Conservation (phyloP, 1,139 yeast species). For the Pichia sp. region DNA sequence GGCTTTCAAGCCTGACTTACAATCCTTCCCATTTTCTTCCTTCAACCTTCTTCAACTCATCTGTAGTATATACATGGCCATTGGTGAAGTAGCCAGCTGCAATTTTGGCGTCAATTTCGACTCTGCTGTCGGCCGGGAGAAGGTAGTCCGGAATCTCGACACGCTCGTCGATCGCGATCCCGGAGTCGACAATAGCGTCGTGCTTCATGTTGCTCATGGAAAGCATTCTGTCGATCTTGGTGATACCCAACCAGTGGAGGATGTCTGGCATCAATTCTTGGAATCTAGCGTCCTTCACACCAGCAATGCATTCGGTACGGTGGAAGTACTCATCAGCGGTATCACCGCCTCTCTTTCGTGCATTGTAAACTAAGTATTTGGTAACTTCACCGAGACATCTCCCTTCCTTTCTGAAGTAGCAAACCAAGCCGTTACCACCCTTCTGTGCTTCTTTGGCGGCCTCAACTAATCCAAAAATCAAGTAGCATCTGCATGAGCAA, state of each 20-base stretch:
- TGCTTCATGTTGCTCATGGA: slow-evolving; percentile 66
- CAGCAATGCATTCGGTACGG: slow-evolving; percentile 62
- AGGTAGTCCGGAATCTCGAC: slow-evolving; percentile 60
- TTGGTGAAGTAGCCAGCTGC: slow-evolving; percentile 58
- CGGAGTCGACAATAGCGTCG: slow-evolving; percentile 60
- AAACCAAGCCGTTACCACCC: slow-evolving; percentile 57
- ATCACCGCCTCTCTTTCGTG: slow-evolving; percentile 62
- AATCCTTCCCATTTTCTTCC: slow-evolving; percentile 49
- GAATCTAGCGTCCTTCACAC: slow-evolving; percentile 62
- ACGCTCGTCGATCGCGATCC: slow-evolving; percentile 52
- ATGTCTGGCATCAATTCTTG: slow-evolving; percentile 67
- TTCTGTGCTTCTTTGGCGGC: slow-evolving; percentile 61
- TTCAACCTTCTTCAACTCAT: slow-evolving; percentile 47
- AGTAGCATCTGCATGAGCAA: slow-evolving; percentile 61
- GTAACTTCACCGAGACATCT: slow-evolving; percentile 63
- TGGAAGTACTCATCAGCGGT: slow-evolving; percentile 60
- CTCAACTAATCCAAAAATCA: slow-evolving; percentile 57
- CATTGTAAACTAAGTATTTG: slow-evolving; percentile 59
- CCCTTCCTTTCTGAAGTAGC: slow-evolving; percentile 62
- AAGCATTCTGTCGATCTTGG: slow-evolving; percentile 56
- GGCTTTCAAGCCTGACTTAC: not conserved
- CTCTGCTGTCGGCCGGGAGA: slow-evolving; percentile 60
- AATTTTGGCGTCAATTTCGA: slow-evolving; percentile 63
- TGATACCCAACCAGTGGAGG: slow-evolving; percentile 57
- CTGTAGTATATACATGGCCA: slow-evolving; percentile 47